Base-by-base conservation (phyloP, 78 protist genomes). In the Abeoforma whisleri region DNA sequence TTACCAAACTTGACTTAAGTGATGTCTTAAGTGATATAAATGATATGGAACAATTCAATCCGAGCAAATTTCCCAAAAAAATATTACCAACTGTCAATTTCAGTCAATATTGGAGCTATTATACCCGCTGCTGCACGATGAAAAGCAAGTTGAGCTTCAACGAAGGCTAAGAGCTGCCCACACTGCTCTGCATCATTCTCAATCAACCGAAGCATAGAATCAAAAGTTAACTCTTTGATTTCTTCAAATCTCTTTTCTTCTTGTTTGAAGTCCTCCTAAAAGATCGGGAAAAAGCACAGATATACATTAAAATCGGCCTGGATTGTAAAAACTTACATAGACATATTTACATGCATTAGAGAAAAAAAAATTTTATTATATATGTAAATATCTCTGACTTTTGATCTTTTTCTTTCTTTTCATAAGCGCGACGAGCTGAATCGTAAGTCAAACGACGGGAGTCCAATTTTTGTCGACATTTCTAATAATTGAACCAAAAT, bases 141-240 rank as follows among this genome's bases (percentile, higher is more conserved):
- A 25, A n/a, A 74, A 22, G 33, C 79, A 22, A n/a, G 36, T 48
- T 74, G 79, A 30, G 0, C 79, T 25, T 74, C 36, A 37, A 74
- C 75, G 79, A 28, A 74, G 75, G 79, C 33, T 22, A 74, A 48
- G 25, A 74, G 79, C 79, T 74, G 79, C 25, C 79, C 79, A 25
- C 79, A 74, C 25, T 74, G 79, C 79, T 74, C 79, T 74, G 28
- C 79, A 35, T 74, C 79, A 25, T 37, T 37, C 75, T 74, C 79
- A 35, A 37, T 35, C 0, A 74, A 48, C 25, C 36, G 25, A 35
- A 74, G 34, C 79, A 74, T 74, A 22, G 57, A 35, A 28, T 22
- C 23, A 22, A 37, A n/a, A 25, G 34, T 28, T 22, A 74, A 25
- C 28, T 74, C 28, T 74, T 74, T 74, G 25, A 22, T 30, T 74